phyloP scores from a whole-genome alignment of 768 basidiomycete species.

The Calocera cornea region DNA sequence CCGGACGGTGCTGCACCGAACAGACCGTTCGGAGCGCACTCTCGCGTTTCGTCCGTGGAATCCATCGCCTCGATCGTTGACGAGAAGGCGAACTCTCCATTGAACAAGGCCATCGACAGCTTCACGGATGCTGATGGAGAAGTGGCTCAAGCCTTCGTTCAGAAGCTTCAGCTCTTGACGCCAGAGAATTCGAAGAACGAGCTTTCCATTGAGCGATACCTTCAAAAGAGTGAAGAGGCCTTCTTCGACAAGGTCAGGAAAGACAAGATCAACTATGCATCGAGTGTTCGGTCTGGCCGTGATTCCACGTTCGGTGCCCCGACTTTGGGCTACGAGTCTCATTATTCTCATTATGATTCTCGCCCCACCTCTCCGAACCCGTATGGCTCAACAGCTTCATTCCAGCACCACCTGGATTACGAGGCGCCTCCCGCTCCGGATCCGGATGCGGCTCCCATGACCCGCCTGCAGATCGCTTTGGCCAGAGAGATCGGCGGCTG shows the following conservation, averaged over 20 bases:
- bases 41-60: slow-evolving; percentile 71
- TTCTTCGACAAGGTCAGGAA: slow-evolving; percentile 86
- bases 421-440: slow-evolving; percentile 11
- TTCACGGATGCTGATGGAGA: slow-evolving; percentile 92
- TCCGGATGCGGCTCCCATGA: slow-evolving; percentile 57
- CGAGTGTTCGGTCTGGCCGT: slow-evolving; percentile 60
- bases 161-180: slow-evolving; percentile 62
- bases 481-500: slow-evolving; percentile 67
- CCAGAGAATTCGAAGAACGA: slow-evolving; percentile 84
- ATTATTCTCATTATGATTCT: slow-evolving; percentile 33
- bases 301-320: slow-evolving; percentile 69
- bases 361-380: slow-evolving; percentile 44
- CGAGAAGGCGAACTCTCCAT: slow-evolving; percentile 76
- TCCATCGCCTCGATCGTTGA: slow-evolving; percentile 85
- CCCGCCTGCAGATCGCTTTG: slow-evolving; percentile 69
- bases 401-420: neutral
- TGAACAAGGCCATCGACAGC: slow-evolving; percentile 90
- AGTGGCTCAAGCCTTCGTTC: slow-evolving; percentile 78
- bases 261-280: slow-evolving; percentile 73
- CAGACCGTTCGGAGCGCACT: slow-evolving; percentile 68
- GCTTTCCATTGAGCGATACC: slow-evolving; percentile 80
- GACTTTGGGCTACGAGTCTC: slow-evolving; percentile 30
- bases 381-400: neutral
- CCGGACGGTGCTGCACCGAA: slow-evolving; percentile 41
- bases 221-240: slow-evolving; percentile 81